A percentile compares a stretch with the other conserved stretches of the same genome.
phyloP scores from a whole-genome alignment of 148 eudicot genomes.

The Rhododendron griersonianum region DNA sequence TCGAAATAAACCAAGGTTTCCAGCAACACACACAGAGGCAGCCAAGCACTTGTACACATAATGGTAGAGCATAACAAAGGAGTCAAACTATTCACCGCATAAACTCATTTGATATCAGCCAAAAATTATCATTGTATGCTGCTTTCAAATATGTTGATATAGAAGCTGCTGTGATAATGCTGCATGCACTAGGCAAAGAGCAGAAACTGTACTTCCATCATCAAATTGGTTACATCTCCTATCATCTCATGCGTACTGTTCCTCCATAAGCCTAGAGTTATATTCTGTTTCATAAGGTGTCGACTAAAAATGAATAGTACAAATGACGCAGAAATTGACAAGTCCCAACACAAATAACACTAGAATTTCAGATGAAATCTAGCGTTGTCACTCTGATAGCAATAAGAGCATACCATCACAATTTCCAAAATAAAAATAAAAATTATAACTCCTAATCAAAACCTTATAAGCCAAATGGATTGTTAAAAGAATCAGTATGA shows the following conservation, averaged over 20 bases:
- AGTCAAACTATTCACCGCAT: not conserved
- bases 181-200: not conserved
- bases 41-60: not conserved
- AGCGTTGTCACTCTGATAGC: not conserved
- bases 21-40: not conserved
- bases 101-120: not conserved
- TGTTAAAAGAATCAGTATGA: not conserved
- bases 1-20: not conserved
- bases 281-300: not conserved
- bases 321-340: not conserved
- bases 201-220: not conserved
- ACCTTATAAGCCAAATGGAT: no score
- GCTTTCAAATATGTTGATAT: not conserved
- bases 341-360: not conserved
- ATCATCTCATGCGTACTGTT: not conserved
- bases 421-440: not conserved
- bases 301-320: not conserved
- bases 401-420: not conserved
- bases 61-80: not conserved
- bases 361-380: not conserved
- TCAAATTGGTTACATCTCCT: not conserved
- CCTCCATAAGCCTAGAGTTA: not conserved
- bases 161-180: not conserved
- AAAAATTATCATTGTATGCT: not conserved
- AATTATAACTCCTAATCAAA: not conserved